Base-by-base conservation (phyloP, 495 filamentous ascomycete genomes). In the Xylaria acuta region DNA sequence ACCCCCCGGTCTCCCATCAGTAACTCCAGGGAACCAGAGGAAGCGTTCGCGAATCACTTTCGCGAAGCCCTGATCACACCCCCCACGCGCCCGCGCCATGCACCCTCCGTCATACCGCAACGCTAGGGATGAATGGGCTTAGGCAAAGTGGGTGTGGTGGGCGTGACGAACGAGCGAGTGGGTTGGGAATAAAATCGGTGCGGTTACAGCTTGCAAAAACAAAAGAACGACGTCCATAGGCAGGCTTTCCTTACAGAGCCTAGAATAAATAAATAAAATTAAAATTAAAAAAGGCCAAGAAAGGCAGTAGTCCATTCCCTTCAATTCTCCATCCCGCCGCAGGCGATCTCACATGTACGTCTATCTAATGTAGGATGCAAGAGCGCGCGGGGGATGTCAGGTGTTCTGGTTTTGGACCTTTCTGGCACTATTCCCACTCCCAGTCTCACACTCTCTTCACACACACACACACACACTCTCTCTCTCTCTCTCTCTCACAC, bases 11-110 rank as follows among this genome's bases (percentile, higher is more conserved):
- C 34, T 38, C 20, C 30, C 64, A 40, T 45, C 64, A 67, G 30
- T 67, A 8, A 66, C 4, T 45, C 41, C 43, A 66, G 8, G 43
- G 45, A 59, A 56, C 67, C 67, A 70, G 56, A 43, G n/a, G 51
- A 30, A 70, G 68, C 32, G 68, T 64, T 70, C 68, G 58, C 68
- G 68, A 70, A 70, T 70, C 68, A 70, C 30, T 63, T 70, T 70
- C 8, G 58, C 68, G 32, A 34, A 18, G 68, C 34, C 68, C 43
- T 63, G 68, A 70, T 70, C 68, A 70, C 68, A 70, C 68, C 45
- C 67, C 67, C 67, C 67, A 51, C 67, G 40, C 40, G 36, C 4
- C 27, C 53, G 56, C 43, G 47, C n/a, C 68, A 70, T 64, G 68
- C 58, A 58, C 45, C 58, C 54, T 51, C 45, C 58, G 58, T 64